Evolutionary conservation across 2,329 filamentous ascomycete species (phyloP).

Genomic region (Aspergillus quadrilineatus): DNA sequence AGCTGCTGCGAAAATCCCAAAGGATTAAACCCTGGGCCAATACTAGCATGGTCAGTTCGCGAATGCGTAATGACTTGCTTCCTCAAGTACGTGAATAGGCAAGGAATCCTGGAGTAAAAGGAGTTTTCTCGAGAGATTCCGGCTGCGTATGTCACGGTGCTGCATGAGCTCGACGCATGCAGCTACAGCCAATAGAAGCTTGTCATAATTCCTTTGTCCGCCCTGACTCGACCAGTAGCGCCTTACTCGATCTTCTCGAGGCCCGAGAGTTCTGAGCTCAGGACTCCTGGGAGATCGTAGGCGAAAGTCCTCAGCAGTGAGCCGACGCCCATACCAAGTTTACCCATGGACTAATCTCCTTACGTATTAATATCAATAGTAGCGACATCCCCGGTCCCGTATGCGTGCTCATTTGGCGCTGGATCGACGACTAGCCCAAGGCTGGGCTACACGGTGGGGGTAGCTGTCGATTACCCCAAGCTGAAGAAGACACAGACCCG

Average conservation of each 20-base stretch:
- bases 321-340: not conserved
- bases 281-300: not conserved
- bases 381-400: too few relatives aligned
- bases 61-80: constrained; percentile 1
- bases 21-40: constrained; percentile 2
- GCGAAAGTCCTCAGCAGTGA: not conserved
- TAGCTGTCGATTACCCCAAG: constrained; percentile 6
- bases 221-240: constrained; percentile 1
- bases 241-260: not conserved
- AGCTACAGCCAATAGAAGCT: not conserved
- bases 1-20: constrained; percentile 2
- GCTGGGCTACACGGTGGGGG: not conserved
- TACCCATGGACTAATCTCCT: too few relatives aligned
- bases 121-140: not conserved
- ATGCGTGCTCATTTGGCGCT: constrained; percentile 1
- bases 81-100: constrained; percentile 3
- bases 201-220: not conserved
- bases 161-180: constrained; percentile 9
- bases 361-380: too few relatives aligned
- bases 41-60: not conserved
- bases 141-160: constrained; percentile 8
- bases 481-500: constrained; percentile 2
- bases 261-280: not conserved
- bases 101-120: constrained; percentile 3
- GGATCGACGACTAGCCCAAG: not conserved